Conservation (phyloP, 2,329 filamentous ascomycete genomes). For the Beauveria australis region DNA sequence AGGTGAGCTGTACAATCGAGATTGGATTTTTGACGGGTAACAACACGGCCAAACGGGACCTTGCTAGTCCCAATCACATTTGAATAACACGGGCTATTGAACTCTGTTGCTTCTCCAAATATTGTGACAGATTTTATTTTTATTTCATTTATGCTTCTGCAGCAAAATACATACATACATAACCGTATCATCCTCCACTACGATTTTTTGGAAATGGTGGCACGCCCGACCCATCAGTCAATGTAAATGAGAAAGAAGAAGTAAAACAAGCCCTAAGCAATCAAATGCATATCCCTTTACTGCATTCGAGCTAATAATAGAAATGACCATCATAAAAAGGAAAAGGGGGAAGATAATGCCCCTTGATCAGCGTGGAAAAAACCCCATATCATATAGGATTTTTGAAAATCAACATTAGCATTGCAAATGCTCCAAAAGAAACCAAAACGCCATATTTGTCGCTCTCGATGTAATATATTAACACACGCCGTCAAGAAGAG, state of each 20-base stretch:
- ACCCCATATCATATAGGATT: not conserved
- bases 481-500: not conserved
- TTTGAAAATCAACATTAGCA: not conserved
- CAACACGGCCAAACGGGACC: not conserved
- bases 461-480: not conserved
- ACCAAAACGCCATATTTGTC: constrained; percentile 2
- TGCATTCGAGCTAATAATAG: not conserved
- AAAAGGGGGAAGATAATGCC: not conserved
- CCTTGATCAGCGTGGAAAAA: not conserved
- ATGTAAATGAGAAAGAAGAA: not conserved
- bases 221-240: not conserved
- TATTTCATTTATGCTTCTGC: not conserved
- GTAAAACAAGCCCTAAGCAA: not conserved
- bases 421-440: not conserved
- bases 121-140: not conserved
- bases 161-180: not conserved
- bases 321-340: not conserved
- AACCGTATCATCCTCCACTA: not conserved
- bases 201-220: not conserved
- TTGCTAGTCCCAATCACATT: not conserved
- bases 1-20: not conserved
- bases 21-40: no score
- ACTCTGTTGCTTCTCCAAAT: not conserved
- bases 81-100: no score
- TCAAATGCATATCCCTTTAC: not conserved